These are phyloP conservation scores for Debaryomycetaceae sp. DNA, from an alignment of 1,139 yeast genomes.

Conservation along the genomic window DNA sequence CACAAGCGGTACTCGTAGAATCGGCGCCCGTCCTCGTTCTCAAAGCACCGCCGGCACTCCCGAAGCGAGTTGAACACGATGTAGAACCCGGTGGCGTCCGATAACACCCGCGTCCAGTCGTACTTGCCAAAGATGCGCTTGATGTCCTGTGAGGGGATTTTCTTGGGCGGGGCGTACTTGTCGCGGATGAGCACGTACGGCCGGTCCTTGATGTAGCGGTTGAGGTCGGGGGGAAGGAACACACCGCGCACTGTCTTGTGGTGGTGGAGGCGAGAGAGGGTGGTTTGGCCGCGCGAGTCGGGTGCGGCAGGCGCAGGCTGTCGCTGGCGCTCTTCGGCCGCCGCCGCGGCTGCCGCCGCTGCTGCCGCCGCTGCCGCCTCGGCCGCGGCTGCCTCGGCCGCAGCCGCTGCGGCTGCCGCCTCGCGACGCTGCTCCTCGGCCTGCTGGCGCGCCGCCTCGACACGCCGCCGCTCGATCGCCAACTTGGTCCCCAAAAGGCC, in stretches of 20 bases:
- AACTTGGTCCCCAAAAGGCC: constrained; percentile 29
- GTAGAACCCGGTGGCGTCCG: constrained; percentile 64
- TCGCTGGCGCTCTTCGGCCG: not conserved
- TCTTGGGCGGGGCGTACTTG: constrained; percentile 47
- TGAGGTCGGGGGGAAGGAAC: constrained; percentile 42
- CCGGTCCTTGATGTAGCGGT: constrained; percentile 44
- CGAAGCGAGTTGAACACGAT: constrained; percentile 60
- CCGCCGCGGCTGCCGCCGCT: constrained; percentile 2
- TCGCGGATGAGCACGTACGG: constrained; percentile 57
- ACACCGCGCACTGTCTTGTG: constrained; percentile 31
- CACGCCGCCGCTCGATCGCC: constrained; percentile 28
- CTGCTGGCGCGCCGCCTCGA: constrained; percentile 19
- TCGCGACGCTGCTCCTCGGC: constrained; percentile 24
- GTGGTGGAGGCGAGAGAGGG: constrained; percentile 28
- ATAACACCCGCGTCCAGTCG: constrained; percentile 61
- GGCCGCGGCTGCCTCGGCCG: constrained; percentile 12
- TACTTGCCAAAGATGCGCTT: constrained; percentile 50
- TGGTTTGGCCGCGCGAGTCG: constrained; percentile 16
- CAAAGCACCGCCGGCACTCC: constrained; percentile 66
- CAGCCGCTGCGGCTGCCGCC: constrained; percentile 12
- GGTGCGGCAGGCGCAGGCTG: no score
- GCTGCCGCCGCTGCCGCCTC: constrained; percentile 2
- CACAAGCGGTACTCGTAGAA: constrained; percentile 46
- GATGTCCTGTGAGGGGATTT: constrained; percentile 50
- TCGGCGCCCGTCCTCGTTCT: constrained; percentile 59